Percentiles rank a stretch among this genome's conserved stretches.
phyloP scores from a whole-genome alignment of 306 rosid species.

The Inga leiocalycina region DNA sequence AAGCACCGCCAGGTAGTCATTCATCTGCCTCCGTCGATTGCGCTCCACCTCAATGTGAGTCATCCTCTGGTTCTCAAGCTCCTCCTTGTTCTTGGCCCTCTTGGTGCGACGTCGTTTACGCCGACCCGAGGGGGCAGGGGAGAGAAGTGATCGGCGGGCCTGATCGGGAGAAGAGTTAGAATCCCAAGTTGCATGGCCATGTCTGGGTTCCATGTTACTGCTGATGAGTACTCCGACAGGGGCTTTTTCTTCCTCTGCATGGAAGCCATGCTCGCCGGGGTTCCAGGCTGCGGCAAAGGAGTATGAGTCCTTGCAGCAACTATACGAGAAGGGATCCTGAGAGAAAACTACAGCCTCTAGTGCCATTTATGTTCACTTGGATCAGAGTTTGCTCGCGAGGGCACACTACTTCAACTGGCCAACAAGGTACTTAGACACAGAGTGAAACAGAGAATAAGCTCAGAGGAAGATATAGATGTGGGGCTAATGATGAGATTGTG shows the following conservation, averaged over 20 bases:
- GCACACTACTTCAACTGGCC: not conserved
- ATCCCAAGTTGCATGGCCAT: conserved; percentile 34
- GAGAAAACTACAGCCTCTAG: conserved; percentile 52
- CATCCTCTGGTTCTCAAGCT: conserved; percentile 84
- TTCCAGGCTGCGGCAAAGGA: conserved; percentile 25
- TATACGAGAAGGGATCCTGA: conserved; percentile 31
- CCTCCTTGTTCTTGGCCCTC: conserved; percentile 67
- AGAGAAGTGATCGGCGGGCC: not conserved
- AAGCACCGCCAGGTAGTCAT: conserved; percentile 74
- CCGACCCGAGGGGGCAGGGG: conserved; percentile 27
- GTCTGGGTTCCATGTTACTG: conserved; percentile 25
- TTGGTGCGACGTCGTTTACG: conserved; percentile 64
- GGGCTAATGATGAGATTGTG: conserved; percentile 9
- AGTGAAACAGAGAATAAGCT: not conserved
- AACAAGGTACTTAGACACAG: not conserved
- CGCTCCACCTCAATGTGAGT: conserved; percentile 94
- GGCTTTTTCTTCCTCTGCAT: conserved; percentile 28
- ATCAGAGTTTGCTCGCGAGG: not conserved
- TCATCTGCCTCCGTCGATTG: conserved; percentile 90
- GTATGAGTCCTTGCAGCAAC: conserved; percentile 37
- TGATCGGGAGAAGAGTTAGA: conserved; percentile 43
- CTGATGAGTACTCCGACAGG: conserved; percentile 16
- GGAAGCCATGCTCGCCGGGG: conserved; percentile 5
- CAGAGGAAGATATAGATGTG: not conserved
- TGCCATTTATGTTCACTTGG: conserved; percentile 30